Evolutionary conservation across 306 rosid genomes (phyloP), one percentile per base, ranked within the genome.

Genomic region (Vigna angularis): DNA sequence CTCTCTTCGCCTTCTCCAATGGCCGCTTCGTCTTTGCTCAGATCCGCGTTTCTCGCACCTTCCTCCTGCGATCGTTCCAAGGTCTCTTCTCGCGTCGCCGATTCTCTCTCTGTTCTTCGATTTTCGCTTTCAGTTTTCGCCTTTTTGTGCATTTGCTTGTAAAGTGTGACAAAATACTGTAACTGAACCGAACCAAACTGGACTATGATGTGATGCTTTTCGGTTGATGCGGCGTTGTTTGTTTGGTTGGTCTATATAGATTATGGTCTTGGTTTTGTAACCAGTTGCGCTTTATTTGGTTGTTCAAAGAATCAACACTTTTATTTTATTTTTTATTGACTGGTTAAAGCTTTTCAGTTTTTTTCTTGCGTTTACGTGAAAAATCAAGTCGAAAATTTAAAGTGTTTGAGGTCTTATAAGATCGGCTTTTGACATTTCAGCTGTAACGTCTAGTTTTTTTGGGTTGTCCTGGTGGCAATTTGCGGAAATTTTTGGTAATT

Each of bases 21-120:
- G 98, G 97, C 93, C 40, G 86, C 85, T 53, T 87, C 96, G 22
- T 87, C 91, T 26, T 69, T 91, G 10, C 83, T 92, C 63, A 80
- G 98, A 92, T 95, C 97, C 75, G 64, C 90, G 1, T 13, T 70
- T 48, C 26, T 86, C 40, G 36, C 88, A 81, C 57, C 97, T 34
- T 70, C 91, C 10, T 85, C 84, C 12, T n/a, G 87, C 44, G 84
- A 80, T 50, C 75, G 76, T 48, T 75, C 75, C 67, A 87, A 90
- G 93, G 97, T 92, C 70, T 38, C 56, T 13, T 7, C 7, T 11
- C 17, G 50, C 73, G 44, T 42, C 59, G 0, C 3, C 16, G 16
- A 12, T 45, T 45, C 50, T 45, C 15, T 45, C 24, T 1, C 4
- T 9, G 1, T 55, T 81, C 56, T 63, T 44, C 44, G 1, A 1